Percentiles rank a stretch among this genome's conserved stretches.
phyloP scores from a whole-genome alignment of 805 yeast species.

The Cephaloascus albidus region DNA sequence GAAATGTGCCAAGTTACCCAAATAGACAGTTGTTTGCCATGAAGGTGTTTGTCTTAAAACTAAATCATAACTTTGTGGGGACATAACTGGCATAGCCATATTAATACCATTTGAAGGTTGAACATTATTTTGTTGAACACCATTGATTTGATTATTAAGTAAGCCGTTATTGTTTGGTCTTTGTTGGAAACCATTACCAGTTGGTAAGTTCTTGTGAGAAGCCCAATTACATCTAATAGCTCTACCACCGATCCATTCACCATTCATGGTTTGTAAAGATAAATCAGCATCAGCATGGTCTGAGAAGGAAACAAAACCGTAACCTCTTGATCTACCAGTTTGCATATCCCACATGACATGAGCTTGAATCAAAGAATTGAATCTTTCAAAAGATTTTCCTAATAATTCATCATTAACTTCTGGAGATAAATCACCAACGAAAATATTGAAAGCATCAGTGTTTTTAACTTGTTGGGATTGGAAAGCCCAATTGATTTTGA shows the following conservation, averaged over 20 bases:
- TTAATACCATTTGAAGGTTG: slow-evolving; percentile 5
- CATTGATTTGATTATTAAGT: slow-evolving; percentile 5
- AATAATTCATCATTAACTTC: slow-evolving; percentile 77
- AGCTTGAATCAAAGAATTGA: slow-evolving; percentile 62
- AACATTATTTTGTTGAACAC: slow-evolving; percentile 6
- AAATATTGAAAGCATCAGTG: slow-evolving; percentile 57
- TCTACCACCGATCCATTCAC: slow-evolving; percentile 62
- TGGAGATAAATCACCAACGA: slow-evolving; percentile 78
- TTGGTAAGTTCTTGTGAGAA: slow-evolving; percentile 38
- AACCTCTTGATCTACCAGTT: slow-evolving; percentile 84
- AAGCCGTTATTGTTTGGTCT: slow-evolving; percentile 6
- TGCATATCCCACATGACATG: slow-evolving; percentile 98
- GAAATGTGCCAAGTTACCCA: slow-evolving; percentile 77
- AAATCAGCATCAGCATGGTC: slow-evolving; percentile 61
- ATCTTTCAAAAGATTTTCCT: slow-evolving; percentile 44
- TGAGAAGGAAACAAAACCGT: slow-evolving; percentile 78
- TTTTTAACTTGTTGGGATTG: slow-evolving; percentile 64
- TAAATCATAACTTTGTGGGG: slow-evolving; percentile 56
- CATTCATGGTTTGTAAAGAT: slow-evolving; percentile 69
- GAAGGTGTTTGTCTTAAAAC: slow-evolving; percentile 72
- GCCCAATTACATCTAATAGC: slow-evolving; percentile 87
- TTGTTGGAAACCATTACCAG: slow-evolving; percentile 2
- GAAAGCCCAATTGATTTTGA: slow-evolving; percentile 75
- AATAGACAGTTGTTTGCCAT: slow-evolving; percentile 79
- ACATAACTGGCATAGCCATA: slow-evolving; percentile 18